Conservation (phyloP, 208 protist species). For the Leishmania aethiopica region DNA sequence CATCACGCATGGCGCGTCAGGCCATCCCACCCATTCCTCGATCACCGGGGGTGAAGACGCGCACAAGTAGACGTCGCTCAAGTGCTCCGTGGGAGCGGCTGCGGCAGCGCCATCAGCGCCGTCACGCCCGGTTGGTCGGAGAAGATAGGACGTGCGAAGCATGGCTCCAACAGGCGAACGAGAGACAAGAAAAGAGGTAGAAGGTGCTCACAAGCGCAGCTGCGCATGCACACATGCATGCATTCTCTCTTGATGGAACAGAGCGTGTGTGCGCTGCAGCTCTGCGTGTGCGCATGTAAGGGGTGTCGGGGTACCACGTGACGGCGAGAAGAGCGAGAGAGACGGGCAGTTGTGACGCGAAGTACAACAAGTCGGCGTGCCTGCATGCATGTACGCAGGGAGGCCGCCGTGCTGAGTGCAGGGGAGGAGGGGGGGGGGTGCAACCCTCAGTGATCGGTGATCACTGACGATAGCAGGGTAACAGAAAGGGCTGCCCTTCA, state of each 20-base stretch:
- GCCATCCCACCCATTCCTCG: constrained; percentile 39
- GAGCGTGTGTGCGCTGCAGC: background rate
- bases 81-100: constrained; percentile 2
- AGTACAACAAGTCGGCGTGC: background rate
- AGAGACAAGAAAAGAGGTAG: background rate
- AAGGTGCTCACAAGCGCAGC: background rate
- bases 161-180: background rate
- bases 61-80: constrained; percentile 38
- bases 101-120: background rate
- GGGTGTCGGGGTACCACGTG: background rate
- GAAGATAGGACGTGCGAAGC: background rate
- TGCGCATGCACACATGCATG: background rate
- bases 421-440: background rate
- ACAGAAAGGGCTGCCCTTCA: background rate
- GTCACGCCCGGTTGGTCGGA: background rate
- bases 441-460: background rate
- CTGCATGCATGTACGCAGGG: background rate
- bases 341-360: background rate
- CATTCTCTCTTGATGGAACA: background rate
- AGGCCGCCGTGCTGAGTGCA: background rate
- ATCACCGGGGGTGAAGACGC: constrained; percentile 25
- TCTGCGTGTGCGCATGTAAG: background rate
- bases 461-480: background rate
- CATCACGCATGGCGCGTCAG: background rate
- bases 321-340: background rate